These are phyloP conservation scores for Leccinellum luteum DNA, from an alignment of 768 basidiomycete species.

Conservation along the genomic window DNA sequence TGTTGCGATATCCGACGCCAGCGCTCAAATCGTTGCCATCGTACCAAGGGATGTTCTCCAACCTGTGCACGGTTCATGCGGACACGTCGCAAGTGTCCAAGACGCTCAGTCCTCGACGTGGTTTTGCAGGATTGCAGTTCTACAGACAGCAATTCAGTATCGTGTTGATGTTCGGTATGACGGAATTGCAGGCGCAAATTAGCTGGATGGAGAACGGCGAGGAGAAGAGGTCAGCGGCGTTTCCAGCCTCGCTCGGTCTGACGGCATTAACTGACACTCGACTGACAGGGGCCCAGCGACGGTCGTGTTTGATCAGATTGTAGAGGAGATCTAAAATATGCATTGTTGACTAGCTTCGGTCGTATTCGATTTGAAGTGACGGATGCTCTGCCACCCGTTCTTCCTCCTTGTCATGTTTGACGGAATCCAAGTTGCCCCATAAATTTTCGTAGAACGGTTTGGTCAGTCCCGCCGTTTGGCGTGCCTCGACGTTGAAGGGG, in stretches of 20 bases:
- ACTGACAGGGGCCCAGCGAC: constrained; percentile 28
- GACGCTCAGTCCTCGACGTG: constrained; percentile 29
- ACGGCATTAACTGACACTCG: neutral
- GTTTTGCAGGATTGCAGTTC: constrained; percentile 30
- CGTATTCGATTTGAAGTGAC: neutral
- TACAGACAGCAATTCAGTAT: constrained; percentile 37
- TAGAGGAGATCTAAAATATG: constrained; percentile 23
- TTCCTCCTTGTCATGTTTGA: neutral
- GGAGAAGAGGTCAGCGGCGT: constrained; percentile 20
- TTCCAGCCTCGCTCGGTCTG: neutral
- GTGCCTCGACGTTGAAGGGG: neutral
- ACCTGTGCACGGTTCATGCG: constrained; percentile 21
- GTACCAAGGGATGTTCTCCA: constrained; percentile 28
- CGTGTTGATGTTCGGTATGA: constrained; percentile 42
- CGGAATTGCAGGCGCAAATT: constrained; percentile 47
- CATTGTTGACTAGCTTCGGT: neutral
- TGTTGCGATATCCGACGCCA: too few species aligned
- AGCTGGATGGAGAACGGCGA: constrained; percentile 39
- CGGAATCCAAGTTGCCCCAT: neutral
- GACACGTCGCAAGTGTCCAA: constrained; percentile 30
- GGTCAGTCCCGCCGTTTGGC: neutral
- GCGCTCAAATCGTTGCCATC: neutral
- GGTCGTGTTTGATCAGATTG: constrained; percentile 33
- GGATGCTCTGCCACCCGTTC: too few species aligned
- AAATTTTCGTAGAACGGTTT: neutral